Evolutionary conservation across 2,329 filamentous ascomycete species (phyloP), one percentile per base, ranked within the genome.

Genomic region (Macrophomina tecta): DNA sequence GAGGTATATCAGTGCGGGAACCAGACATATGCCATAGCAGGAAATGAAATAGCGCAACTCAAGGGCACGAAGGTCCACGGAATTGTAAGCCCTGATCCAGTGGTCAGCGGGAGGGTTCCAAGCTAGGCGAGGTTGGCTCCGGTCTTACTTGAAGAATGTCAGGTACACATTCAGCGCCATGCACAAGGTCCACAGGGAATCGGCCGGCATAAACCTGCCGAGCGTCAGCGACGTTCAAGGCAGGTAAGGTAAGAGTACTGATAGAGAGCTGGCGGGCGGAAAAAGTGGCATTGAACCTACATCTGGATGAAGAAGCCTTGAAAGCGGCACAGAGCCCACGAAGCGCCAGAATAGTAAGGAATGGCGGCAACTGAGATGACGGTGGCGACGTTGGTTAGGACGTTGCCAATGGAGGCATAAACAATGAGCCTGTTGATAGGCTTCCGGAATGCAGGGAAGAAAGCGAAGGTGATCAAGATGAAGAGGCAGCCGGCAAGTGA

Each of bases 381-480:
- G 0, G 92, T 93, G 1, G 89, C 91, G 18, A 92, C 85, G 75
- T 93, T 94, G 69, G 87, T 87, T 78, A 93, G 83, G 72, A 94
- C 84, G 73, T 97, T 96, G 8, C 92, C 92, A 73, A 92, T 90
- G 0, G 90, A 91, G 6, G 92, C 92, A 76, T 91, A 95, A 77
- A 96, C 94, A 9, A 94, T 89, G 0, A 96, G 84, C 18, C 92
- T 85, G 74, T 95, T 95, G 80, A 95, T 93, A n/a, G 92, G 91
- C 74, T 93, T 94, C 73, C 91, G 90, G 75, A 95, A 95, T 5
- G 85, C 84, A 16, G 83, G 84, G 38, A 89, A 91, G n/a, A 79
- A 77, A 36, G 86, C 79, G 74, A 94, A 95, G 3, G 91, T 93
- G 65, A 82, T 72, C 64, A 94, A 87, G 73, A 93, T 90, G 75